Percentiles rank a stretch among this genome's conserved stretches.
Evolutionary conservation across 202 grass and related monocot species (phyloP).

Genomic region (Musa balbisiana): DNA sequence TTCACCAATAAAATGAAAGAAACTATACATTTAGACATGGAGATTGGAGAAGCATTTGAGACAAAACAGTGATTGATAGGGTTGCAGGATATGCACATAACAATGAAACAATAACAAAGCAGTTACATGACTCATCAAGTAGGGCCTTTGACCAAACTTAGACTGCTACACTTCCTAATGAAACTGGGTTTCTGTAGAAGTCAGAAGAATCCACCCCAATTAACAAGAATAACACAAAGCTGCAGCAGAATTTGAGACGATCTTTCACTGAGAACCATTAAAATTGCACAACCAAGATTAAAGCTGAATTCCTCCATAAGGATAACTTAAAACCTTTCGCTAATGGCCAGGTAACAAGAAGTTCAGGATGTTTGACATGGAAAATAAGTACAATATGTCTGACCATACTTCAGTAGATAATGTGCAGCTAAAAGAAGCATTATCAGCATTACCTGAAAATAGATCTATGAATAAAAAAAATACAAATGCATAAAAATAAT

Average conservation of each 20-base stretch:
- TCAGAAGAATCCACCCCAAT: not conserved
- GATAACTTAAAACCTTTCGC: not conserved
- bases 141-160: too few species aligned
- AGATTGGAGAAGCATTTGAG: too few species aligned
- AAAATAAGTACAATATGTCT: not conserved
- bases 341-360: not conserved
- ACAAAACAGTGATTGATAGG: too few species aligned
- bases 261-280: not conserved
- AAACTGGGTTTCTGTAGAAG: too few species aligned
- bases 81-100: too few species aligned
- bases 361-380: not conserved
- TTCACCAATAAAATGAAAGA: too few species aligned
- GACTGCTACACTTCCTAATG: too few species aligned
- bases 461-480: not conserved
- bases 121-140: too few species aligned
- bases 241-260: not conserved
- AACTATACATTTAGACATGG: too few species aligned
- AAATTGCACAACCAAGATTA: not conserved
- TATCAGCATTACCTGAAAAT: too few species aligned
- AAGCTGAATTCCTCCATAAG: not conserved
- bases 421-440: not conserved
- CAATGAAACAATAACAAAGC: too few species aligned
- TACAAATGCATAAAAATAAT: not conserved
- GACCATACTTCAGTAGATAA: not conserved
- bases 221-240: not conserved